These are phyloP conservation scores for Trichoderma koningiopsis DNA, from an alignment of 2,329 filamentous ascomycete genomes.

Conservation along the genomic window DNA sequence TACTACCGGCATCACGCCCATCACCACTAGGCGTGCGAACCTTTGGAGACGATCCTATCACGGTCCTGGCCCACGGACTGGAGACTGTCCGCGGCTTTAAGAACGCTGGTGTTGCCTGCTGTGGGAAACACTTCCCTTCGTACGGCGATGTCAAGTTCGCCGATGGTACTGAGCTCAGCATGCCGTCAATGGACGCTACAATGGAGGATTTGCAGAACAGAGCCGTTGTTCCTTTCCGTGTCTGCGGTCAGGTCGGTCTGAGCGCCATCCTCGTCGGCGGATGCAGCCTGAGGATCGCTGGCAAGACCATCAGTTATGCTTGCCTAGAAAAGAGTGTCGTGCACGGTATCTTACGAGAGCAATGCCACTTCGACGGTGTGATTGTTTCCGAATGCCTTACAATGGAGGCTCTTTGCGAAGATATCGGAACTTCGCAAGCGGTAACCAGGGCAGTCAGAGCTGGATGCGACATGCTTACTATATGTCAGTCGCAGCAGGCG, in stretches of 20 bases:
- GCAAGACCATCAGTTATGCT: neutral
- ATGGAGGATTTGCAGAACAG: neutral
- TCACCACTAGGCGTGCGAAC: neutral
- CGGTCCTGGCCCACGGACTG: neutral
- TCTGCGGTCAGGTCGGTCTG: neutral
- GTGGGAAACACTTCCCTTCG: neutral
- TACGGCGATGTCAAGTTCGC: neutral
- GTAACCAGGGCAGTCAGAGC: neutral
- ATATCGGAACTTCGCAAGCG: neutral
- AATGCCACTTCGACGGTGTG: neutral
- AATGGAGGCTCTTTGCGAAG: neutral
- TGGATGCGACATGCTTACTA: neutral
- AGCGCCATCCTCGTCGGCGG: neutral
- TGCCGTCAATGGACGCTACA: neutral
- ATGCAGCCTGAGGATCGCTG: neutral
- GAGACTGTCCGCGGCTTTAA: neutral
- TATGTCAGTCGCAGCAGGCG: neutral
- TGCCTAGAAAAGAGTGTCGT: neutral
- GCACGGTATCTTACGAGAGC: neutral
- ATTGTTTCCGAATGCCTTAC: neutral
- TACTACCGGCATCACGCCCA: neutral
- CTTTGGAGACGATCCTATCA: neutral
- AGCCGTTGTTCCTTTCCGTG: neutral
- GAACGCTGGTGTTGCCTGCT: neutral
- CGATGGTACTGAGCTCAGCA: neutral